Evolutionary conservation across 2,329 filamentous ascomycete genomes (phyloP), one percentile per base, ranked within the genome.

Genomic region (Colletotrichum kahawae): DNA sequence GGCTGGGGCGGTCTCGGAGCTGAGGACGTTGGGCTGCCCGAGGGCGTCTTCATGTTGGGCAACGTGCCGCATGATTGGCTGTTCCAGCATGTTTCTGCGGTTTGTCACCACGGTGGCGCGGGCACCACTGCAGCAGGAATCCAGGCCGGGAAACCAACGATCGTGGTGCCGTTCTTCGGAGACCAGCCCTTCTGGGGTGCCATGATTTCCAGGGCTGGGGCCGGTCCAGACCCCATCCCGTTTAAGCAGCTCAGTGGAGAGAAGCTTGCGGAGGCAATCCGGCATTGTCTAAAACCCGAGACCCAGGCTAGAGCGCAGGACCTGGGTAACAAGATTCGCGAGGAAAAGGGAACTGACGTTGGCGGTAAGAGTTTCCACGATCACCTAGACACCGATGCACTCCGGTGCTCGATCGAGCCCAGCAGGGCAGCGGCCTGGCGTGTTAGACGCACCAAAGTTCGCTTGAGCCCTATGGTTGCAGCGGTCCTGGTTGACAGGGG

Each of bases 31-130:
- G 90, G 90, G 1, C 84, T 95, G n/a, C 95, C 95, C 0, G 91
- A 95, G 4, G 91, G 92, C 5, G 92, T 97, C 2, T 95, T 94
- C 81, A 95, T 97, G 91, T 88, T 98, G 48, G 95, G 94, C 13
- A 97, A 96, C 79, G 92, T 93, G 59, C 95, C 95, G 2, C 95
- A 98, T 77, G 95, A 98, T 84, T 98, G 95, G 95, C 85, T 98
- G 0, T 98, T 98, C 83, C 89, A 95, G 77, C 92, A 90, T 48
- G 95, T 97, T 1, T 93, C 94, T 1, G 93, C 92, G 57, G 95
- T 98, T 2, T 93, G 97, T 7, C 95, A 98, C 80, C 95, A 98
- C 77, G 95, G 95, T 27, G 95, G 95, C 73, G 95, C 95, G 10
- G 95, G 95, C 21, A 98, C 95, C 4, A 97, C 95, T 2, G 95